Percentiles rank a stretch among this genome's conserved stretches.
Conservation (phyloP, 2,329 filamentous ascomycete genomes). For the Diaporthe batatas region DNA sequence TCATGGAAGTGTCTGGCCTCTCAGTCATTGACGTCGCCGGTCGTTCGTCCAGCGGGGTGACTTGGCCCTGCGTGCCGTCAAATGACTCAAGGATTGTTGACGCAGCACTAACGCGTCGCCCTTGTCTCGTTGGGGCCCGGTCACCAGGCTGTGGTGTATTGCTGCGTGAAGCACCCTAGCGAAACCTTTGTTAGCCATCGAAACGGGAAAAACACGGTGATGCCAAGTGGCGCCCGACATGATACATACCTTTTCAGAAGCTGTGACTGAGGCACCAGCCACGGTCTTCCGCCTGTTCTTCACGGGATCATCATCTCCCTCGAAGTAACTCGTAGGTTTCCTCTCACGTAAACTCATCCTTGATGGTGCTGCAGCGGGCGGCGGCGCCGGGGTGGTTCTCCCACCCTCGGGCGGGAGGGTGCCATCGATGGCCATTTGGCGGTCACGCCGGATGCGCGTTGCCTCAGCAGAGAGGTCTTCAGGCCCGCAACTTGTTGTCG, state of each 20-base stretch:
- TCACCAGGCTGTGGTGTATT: constrained; percentile 49
- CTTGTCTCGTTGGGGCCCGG: constrained; percentile 51
- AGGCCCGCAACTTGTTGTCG: constrained; percentile 80
- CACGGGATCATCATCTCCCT: constrained; percentile 61
- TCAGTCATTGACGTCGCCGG: constrained; percentile 58
- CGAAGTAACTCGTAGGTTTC: constrained; percentile 69
- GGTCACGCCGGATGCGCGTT: constrained; percentile 73
- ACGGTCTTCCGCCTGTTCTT: constrained; percentile 73
- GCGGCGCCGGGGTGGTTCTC: constrained; percentile 46
- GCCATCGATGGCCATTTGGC: constrained; percentile 65
- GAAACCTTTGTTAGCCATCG: constrained; percentile 40
- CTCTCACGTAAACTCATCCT: constrained; percentile 82
- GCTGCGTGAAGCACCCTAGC: constrained; percentile 52
- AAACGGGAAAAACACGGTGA: neutral
- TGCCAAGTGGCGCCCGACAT: neutral
- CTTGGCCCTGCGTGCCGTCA: constrained; percentile 43
- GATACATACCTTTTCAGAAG: constrained; percentile 56
- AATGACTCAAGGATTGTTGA: constrained; percentile 54
- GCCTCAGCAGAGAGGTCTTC: constrained; percentile 84
- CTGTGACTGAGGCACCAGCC: constrained; percentile 62
- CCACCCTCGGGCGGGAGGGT: constrained; percentile 46
- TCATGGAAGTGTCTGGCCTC: constrained; percentile 59
- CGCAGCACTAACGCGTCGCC: constrained; percentile 64
- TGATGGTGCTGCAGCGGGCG: constrained; percentile 59
- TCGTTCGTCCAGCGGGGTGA: constrained; percentile 44